Conservation (phyloP, 257 asterid genomes). For the Solanum piurae region DNA sequence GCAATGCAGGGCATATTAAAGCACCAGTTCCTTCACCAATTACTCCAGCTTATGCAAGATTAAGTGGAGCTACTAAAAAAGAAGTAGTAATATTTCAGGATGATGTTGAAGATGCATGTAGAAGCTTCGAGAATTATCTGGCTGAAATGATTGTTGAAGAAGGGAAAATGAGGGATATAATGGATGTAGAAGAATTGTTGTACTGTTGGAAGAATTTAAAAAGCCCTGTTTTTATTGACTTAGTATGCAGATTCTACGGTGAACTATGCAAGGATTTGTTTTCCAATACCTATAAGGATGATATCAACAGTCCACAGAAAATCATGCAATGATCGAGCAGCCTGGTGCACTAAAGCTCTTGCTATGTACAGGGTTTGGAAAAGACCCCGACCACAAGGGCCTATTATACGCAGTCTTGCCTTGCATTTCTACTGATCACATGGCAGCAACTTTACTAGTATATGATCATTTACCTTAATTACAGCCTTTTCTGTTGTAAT, state of each 20-base stretch:
- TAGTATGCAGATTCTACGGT: slow-evolving; percentile 61
- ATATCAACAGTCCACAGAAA: background rate
- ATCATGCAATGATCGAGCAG: background rate
- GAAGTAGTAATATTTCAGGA: background rate
- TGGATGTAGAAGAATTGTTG: slow-evolving; percentile 65
- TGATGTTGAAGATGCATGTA: slow-evolving; percentile 52
- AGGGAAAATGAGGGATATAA: slow-evolving; percentile 45
- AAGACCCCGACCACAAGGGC: background rate
- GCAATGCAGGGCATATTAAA: slow-evolving; percentile 2
- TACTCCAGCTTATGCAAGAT: slow-evolving; percentile 51
- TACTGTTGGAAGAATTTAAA: slow-evolving; percentile 53
- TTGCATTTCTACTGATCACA: no score
- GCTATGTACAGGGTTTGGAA: no score
- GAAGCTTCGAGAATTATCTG: slow-evolving; percentile 62
- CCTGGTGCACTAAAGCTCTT: background rate
- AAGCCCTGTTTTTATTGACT: slow-evolving; percentile 43
- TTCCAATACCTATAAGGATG: slow-evolving; percentile 17
- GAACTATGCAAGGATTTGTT: slow-evolving; percentile 67
- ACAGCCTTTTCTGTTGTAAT: background rate
- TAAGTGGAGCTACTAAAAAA: slow-evolving; percentile 6
- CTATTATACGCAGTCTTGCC: background rate
- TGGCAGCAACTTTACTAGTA: no score
- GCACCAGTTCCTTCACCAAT: slow-evolving; percentile 64
- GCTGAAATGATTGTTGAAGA: slow-evolving; percentile 64
- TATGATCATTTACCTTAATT: background rate